Conservation (phyloP, 1,139 yeast species). For the Debaryomyces sp. region DNA sequence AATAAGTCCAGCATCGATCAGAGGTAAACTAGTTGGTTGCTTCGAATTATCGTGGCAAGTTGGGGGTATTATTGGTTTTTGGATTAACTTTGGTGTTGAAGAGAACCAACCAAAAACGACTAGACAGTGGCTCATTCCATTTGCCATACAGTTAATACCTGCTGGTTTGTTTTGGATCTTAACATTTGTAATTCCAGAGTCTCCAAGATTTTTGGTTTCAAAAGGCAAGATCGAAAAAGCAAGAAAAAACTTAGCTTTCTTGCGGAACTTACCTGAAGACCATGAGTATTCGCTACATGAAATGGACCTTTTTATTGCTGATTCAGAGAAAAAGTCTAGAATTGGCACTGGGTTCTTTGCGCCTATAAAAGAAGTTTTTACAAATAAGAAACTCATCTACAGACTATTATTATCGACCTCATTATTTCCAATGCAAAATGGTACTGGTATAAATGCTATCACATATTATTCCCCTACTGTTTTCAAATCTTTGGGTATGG, state of each 20-base stretch:
- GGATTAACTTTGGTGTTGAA: conserved; percentile 34
- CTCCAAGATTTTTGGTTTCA: conserved; percentile 50
- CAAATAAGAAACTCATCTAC: conserved; percentile 23
- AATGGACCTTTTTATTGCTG: conserved; percentile 23
- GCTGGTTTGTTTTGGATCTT: conserved; percentile 45
- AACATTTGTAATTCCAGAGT: conserved; percentile 44
- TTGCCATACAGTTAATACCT: conserved; percentile 45
- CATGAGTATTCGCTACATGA: conserved; percentile 32
- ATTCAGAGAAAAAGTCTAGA: conserved; percentile 22
- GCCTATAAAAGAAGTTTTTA: conserved; percentile 27
- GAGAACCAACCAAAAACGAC: conserved; percentile 20
- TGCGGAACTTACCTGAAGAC: conserved; percentile 25
- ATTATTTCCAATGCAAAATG: conserved; percentile 36
- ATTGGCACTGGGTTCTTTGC: conserved; percentile 29
- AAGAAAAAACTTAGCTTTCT: conserved; percentile 29
- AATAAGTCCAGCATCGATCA: conserved; percentile 32
- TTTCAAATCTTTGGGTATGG: conserved; percentile 34
- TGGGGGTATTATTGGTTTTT: conserved; percentile 49
- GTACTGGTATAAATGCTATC: conserved; percentile 38
- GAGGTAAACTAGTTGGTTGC: conserved; percentile 47
- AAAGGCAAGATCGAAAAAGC: conserved; percentile 40
- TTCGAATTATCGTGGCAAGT: conserved; percentile 55
- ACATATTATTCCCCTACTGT: conserved; percentile 37
- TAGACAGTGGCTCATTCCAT: conserved; percentile 40
- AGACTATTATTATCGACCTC: conserved; percentile 30